Evolutionary conservation across 1,284 basidiomycete species (phyloP), one percentile per base, ranked within the genome.

Genomic region (Erythrobasidium hasegawianum): DNA sequence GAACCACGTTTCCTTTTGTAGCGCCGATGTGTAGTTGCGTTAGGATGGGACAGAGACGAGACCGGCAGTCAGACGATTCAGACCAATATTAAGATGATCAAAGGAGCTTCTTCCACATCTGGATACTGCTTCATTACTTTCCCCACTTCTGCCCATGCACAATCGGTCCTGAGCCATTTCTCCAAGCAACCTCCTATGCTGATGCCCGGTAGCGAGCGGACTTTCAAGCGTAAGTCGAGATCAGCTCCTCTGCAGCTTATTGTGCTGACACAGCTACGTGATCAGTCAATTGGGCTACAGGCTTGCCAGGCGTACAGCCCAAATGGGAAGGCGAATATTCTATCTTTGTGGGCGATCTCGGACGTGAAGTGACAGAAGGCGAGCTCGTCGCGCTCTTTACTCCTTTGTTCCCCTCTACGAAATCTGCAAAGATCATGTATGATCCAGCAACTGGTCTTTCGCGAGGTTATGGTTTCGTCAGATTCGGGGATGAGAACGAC

Each of bases 271-370:
- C 16, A n/a, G 22, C 52, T 20, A 38, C 16, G 16, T 13, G 7
- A 13, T 11, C 57, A 69, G 81, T 91, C 73, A 88, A 85, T 75
- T 92, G 89, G 90, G 88, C 89, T 2, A 85, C 86, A 3, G 83
- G 85, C 3, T 64, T 72, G 33, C 76, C 73, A 24, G 72, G 70
- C 2, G 57, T 73, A 22, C 71, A 72, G 64, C 76, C 75, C 78
- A 83, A 59, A 81, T 83, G 58, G 78, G 78, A 61, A 72, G 81
- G 47, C 67, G 90, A 93, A 78, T 91, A 88, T 75, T 90, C 87
- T 76, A 90, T 93, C 65, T 93, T 93, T 73, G 90, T 93, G 1
- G 90, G 90, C 41, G 90, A 93, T 77, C 82, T 93, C 50, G 89
- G 89, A 4, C 87, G 90, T 20, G 90, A 92, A 77, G 89, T 89